Evolutionary conservation across 208 protist genomes (phyloP).

Genomic region (Borovskyia barvae): DNA sequence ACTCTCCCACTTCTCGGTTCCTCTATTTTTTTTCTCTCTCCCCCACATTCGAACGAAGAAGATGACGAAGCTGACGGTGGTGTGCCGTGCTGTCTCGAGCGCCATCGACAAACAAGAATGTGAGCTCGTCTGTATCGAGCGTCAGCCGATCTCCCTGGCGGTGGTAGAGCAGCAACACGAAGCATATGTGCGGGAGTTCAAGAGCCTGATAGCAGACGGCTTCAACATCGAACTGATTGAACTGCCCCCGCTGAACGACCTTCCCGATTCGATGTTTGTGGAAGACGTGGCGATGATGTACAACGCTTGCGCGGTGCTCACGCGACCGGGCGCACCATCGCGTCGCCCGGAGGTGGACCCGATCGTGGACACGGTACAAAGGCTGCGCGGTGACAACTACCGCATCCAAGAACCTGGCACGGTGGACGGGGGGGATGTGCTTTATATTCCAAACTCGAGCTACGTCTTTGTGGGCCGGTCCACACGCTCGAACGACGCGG

Average conservation of each 20-base stretch:
- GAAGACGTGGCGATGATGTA: slow-evolving; percentile 55
- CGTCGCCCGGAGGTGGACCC: slow-evolving; percentile 40
- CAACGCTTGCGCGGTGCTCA: slow-evolving; percentile 42
- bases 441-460: slow-evolving; percentile 36
- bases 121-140: slow-evolving; percentile 55
- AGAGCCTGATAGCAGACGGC: slow-evolving; percentile 34
- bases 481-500: slow-evolving; percentile 48
- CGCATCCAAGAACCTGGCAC: slow-evolving; percentile 40
- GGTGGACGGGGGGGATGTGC: slow-evolving; percentile 47
- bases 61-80: slow-evolving; percentile 46
- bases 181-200: slow-evolving; percentile 44
- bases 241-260: slow-evolving; percentile 37
- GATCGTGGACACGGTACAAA: slow-evolving; percentile 31
- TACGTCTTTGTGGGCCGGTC: slow-evolving; percentile 56
- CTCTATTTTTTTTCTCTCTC: not conserved
- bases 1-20: not conserved
- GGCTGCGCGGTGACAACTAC: slow-evolving; percentile 31
- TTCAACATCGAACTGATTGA: slow-evolving; percentile 45
- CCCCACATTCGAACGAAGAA: no score
- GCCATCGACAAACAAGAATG: slow-evolving; percentile 34
- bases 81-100: slow-evolving; percentile 36
- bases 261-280: slow-evolving; percentile 55
- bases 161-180: slow-evolving; percentile 33
- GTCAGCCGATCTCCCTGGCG: slow-evolving; percentile 34
- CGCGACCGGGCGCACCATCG: slow-evolving; percentile 41